Percentiles rank a stretch among this genome's conserved stretches.
phyloP scores from a whole-genome alignment of 495 filamentous ascomycete species.

The Penicillium lagena region DNA sequence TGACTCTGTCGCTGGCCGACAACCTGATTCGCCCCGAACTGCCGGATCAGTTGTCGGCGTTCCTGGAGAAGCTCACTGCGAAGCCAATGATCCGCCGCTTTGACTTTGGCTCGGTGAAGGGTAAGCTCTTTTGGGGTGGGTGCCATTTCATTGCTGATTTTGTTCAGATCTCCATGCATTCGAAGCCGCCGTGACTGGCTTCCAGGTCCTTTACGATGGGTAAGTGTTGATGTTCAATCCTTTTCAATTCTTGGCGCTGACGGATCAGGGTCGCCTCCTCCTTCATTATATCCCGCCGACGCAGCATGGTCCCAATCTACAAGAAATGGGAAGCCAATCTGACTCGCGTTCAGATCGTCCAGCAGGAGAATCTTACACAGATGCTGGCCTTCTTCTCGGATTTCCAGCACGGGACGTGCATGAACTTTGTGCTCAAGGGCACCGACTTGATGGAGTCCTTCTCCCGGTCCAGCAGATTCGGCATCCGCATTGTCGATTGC shows the following conservation, averaged over 20 bases:
- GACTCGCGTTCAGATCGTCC: constrained; percentile 72
- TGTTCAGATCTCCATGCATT: constrained; percentile 64
- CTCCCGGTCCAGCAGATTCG: constrained; percentile 57
- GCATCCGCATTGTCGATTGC: constrained; percentile 72
- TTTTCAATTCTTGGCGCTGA: constrained; percentile 1
- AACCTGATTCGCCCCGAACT: constrained; percentile 52
- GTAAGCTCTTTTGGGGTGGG: constrained; percentile 13
- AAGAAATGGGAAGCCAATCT: constrained; percentile 80
- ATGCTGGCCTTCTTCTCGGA: constrained; percentile 74
- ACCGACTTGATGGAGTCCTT: constrained; percentile 75
- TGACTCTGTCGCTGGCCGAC: constrained; percentile 63
- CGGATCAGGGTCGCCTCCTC: constrained; percentile 50
- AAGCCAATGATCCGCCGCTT: constrained; percentile 37
- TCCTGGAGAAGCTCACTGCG: constrained; percentile 38
- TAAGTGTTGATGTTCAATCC: constrained; percentile 16
- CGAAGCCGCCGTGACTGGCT: constrained; percentile 71
- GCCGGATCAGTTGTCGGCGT: constrained; percentile 45
- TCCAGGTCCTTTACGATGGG: constrained; percentile 67
- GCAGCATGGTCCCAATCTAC: constrained; percentile 82
- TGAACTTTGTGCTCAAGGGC: constrained; percentile 78
- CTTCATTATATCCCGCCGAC: constrained; percentile 76
- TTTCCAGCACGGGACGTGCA: constrained; percentile 74
- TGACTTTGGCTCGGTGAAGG: constrained; percentile 33
- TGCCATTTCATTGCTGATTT: constrained; percentile 21
- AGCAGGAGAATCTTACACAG: constrained; percentile 64